phyloP scores from a whole-genome alignment of 768 basidiomycete genomes.

The Pisolithus microcarpus region DNA sequence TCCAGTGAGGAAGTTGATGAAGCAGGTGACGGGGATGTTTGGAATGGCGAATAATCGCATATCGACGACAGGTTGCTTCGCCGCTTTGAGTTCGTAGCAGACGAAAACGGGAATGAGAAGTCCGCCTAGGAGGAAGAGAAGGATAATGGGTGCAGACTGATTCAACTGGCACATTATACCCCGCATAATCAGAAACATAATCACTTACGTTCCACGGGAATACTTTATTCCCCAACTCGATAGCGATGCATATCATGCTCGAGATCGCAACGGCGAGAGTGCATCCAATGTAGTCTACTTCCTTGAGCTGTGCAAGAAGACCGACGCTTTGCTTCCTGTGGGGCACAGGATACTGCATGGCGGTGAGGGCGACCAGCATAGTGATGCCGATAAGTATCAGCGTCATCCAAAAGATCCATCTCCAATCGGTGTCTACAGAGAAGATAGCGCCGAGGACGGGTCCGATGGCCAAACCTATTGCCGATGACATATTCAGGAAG shows the following conservation, averaged over 20 bases:
- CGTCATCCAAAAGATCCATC: conserved; percentile 43
- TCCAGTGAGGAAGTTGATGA: conserved; percentile 33
- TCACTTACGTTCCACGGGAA: conserved; percentile 28
- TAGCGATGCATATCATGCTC: conserved; percentile 30
- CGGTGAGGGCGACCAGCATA: conserved; percentile 18
- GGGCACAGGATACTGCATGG: conserved; percentile 27
- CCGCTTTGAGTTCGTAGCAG: conserved; percentile 28
- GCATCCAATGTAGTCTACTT: conserved; percentile 28
- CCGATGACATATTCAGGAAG: conserved; percentile 30
- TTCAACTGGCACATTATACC: conserved; percentile 2
- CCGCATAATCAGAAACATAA: background rate
- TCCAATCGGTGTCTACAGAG: conserved; percentile 36
- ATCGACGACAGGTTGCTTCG: conserved; percentile 29
- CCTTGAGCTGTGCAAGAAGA: conserved; percentile 26
- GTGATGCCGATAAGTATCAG: conserved; percentile 28
- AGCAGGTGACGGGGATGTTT: conserved; percentile 29
- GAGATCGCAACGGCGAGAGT: conserved; percentile 27
- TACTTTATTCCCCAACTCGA: conserved; percentile 32
- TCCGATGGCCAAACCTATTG: conserved; percentile 39
- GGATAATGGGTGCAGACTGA: conserved; percentile 25
- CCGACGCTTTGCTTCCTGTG: conserved; percentile 25
- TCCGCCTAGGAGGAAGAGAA: conserved; percentile 22
- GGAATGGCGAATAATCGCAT: conserved; percentile 27
- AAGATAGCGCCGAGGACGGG: conserved; percentile 42
- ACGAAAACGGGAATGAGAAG: conserved; percentile 29